Conservation (phyloP, 2,329 filamentous ascomycete species). For the Scopulariopsis brevicaulis region DNA sequence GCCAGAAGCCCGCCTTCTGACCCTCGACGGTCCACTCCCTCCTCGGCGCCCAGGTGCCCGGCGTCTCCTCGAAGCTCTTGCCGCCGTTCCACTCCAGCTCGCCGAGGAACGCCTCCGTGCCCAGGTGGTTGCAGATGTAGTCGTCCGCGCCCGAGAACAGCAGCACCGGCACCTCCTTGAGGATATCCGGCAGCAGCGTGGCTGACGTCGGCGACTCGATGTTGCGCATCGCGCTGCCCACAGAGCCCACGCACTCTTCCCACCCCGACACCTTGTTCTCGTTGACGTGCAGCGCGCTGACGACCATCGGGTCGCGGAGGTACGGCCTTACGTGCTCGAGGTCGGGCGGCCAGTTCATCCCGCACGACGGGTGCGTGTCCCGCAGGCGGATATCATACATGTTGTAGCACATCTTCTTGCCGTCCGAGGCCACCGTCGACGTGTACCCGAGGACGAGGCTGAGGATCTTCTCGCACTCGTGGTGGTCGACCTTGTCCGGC, state of each 20-base stretch:
- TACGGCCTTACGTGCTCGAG: constrained; percentile 69
- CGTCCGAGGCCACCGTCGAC: constrained; percentile 30
- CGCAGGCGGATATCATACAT: constrained; percentile 93
- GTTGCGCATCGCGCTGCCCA: constrained; percentile 60
- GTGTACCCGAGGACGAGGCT: constrained; percentile 60
- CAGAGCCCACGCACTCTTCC: constrained; percentile 78
- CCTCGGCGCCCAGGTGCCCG: constrained; percentile 84
- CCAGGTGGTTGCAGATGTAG: constrained; percentile 93
- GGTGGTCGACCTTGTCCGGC: constrained; percentile 48
- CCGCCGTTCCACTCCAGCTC: constrained; percentile 87
- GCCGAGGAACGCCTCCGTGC: constrained; percentile 82
- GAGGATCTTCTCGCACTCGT: constrained; percentile 67
- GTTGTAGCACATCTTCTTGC: constrained; percentile 61
- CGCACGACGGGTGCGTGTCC: constrained; percentile 73
- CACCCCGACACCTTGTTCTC: constrained; percentile 75
- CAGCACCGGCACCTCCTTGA: constrained; percentile 66
- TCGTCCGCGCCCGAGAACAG: constrained; percentile 93
- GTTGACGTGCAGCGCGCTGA: constrained; percentile 71
- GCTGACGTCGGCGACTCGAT: constrained; percentile 62
- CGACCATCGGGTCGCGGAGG: constrained; percentile 70
- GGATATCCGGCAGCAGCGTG: constrained; percentile 63
- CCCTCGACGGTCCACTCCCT: constrained; percentile 91
- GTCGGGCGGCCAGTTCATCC: constrained; percentile 97
- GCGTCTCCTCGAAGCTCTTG: constrained; percentile 79
- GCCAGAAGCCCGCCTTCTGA: constrained; percentile 80